A percentile compares a stretch with the other conserved stretches of the same genome.
Conservation (phyloP, 768 basidiomycete genomes). For the Gymnopilus dilepis region DNA sequence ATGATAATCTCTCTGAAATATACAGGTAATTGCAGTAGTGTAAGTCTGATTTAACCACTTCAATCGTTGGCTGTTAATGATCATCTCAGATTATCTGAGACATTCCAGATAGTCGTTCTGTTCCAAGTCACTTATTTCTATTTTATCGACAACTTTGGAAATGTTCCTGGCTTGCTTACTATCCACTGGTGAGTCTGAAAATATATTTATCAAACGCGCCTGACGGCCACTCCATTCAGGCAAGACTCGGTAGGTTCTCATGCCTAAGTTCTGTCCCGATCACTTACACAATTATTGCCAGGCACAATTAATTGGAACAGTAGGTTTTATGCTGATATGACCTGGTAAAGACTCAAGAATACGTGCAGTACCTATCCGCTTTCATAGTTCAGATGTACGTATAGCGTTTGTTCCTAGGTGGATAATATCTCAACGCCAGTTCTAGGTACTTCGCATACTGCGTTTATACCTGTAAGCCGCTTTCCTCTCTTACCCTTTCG, state of each 20-base stretch:
- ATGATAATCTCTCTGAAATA: neutral
- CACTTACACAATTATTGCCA: too few relatives aligned
- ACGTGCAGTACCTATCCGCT: neutral
- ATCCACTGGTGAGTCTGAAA: neutral
- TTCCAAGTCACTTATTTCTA: constrained; percentile 23
- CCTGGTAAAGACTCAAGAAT: neutral
- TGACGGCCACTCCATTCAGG: neutral
- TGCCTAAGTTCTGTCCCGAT: too few relatives aligned
- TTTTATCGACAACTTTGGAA: constrained; percentile 28
- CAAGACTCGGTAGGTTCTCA: constrained; percentile 7
- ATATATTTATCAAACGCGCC: neutral
- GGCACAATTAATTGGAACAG: neutral
- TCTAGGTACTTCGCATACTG: neutral
- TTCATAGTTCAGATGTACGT: neutral
- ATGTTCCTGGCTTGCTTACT: neutral
- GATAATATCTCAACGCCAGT: too few relatives aligned
- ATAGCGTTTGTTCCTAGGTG: too few relatives aligned
- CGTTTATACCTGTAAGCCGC: neutral
- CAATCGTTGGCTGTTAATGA: neutral
- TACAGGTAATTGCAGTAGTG: neutral
- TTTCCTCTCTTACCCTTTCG: too few relatives aligned
- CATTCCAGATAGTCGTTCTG: constrained; percentile 24
- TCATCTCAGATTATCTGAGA: constrained; percentile 22
- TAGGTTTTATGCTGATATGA: neutral
- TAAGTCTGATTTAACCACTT: neutral